Evolutionary conservation across 2,329 filamentous ascomycete species (phyloP).

Genomic region (Epichloe aotearoae): DNA sequence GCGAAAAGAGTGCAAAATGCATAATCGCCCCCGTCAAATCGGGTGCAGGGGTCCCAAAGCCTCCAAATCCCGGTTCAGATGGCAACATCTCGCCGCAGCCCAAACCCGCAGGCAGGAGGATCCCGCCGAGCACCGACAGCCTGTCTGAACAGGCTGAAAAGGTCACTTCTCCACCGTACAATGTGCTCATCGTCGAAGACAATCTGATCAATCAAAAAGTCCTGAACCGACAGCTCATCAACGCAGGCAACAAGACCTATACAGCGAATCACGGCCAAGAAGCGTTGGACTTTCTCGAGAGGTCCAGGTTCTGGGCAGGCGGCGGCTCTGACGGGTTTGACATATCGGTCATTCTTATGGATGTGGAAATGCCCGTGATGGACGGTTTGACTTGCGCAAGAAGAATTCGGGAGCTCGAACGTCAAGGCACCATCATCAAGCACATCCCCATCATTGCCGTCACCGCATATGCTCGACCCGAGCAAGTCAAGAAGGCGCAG

Average conservation of each 20-base stretch:
- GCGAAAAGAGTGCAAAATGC: not conserved
- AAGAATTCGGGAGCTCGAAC: constrained; percentile 54
- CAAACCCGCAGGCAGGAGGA: not conserved
- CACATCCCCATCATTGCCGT: constrained; percentile 68
- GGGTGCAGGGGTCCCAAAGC: not conserved
- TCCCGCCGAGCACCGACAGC: not conserved
- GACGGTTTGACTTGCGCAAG: constrained; percentile 64
- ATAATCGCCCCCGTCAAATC: not conserved
- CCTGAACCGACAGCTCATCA: constrained; percentile 45
- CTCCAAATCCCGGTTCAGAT: not conserved
- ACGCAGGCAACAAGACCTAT: constrained; percentile 43
- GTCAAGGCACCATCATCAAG: constrained; percentile 42
- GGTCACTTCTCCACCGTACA: constrained; percentile 22
- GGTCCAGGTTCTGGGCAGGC: constrained; percentile 42
- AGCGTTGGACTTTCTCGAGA: constrained; percentile 41
- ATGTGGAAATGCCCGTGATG: constrained; percentile 74
- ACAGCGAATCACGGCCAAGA: constrained; percentile 54
- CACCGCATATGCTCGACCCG: constrained; percentile 64
- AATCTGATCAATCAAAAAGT: constrained; percentile 53
- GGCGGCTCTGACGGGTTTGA: constrained; percentile 30
- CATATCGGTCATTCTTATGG: constrained; percentile 61
- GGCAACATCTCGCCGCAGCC: too few relatives aligned
- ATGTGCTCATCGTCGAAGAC: constrained; percentile 53
- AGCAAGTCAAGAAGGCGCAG: constrained; percentile 59
- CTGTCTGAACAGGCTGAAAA: not conserved